Conservation (phyloP, 1,284 basidiomycete genomes). For the Malassezia globosa region DNA sequence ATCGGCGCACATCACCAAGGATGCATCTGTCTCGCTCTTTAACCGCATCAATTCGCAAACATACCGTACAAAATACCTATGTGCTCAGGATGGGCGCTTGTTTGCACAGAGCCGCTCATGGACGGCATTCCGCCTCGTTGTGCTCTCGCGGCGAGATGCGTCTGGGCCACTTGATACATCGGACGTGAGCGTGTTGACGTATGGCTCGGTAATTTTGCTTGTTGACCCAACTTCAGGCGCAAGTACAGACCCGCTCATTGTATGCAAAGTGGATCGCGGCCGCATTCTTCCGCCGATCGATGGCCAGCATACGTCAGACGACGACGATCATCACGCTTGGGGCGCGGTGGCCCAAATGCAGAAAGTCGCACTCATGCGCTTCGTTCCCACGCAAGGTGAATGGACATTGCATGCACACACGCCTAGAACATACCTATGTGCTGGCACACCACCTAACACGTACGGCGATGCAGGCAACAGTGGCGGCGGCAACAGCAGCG, state of each 20-base stretch:
- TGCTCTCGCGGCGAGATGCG: slow-evolving; percentile 37
- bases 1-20: slow-evolving; percentile 75
- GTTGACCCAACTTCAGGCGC: slow-evolving; percentile 73
- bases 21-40: slow-evolving; percentile 83
- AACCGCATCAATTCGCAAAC: slow-evolving; percentile 95
- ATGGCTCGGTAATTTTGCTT: slow-evolving; percentile 75
- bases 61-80: slow-evolving; percentile 91
- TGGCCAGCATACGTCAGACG: slow-evolving; percentile 13
- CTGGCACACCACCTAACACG: background rate
- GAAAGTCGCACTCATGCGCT: slow-evolving; percentile 76
- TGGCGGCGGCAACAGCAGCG: too few relatives aligned
- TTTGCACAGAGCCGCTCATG: slow-evolving; percentile 75
- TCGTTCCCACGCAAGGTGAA: slow-evolving; percentile 40
- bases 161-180: slow-evolving; percentile 23
- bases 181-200: slow-evolving; percentile 56
- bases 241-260: slow-evolving; percentile 70
- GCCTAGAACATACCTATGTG: slow-evolving; percentile 13
- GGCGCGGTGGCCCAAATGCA: slow-evolving; percentile 92
- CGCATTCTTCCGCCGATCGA: slow-evolving; percentile 50
- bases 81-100: slow-evolving; percentile 63
- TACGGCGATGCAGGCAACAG: background rate
- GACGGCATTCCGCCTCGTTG: slow-evolving; percentile 83
- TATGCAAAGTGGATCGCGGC: slow-evolving; percentile 86
- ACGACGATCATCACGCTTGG: slow-evolving; percentile 49
- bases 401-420: slow-evolving; percentile 4